A percentile compares a stretch with the other conserved stretches of the same genome.
Conservation (phyloP, 257 asterid species). For the Ilex asprella region DNA sequence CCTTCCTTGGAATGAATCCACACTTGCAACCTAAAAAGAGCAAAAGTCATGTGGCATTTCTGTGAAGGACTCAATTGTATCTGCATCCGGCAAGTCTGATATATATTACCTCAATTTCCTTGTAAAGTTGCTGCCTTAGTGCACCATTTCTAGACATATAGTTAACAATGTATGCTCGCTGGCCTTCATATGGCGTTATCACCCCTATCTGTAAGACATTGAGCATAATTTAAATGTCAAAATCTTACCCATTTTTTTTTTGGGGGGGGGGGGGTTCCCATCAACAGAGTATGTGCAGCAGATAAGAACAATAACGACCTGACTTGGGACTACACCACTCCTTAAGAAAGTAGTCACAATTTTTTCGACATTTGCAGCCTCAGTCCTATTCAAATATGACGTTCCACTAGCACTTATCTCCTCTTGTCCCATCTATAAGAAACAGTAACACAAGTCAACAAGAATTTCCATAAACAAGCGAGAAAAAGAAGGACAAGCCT, state of each 20-base stretch:
- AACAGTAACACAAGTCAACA: too few relatives aligned
- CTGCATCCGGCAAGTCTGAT: not conserved
- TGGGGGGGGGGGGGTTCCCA: too few relatives aligned
- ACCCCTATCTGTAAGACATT: constrained; percentile 70
- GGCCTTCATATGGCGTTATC: constrained; percentile 98
- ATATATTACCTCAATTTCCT: constrained; percentile 83
- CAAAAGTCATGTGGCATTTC: constrained; percentile 11
- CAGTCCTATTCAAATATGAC: constrained; percentile 91
- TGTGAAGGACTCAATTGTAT: not conserved
- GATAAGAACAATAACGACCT: constrained; percentile 31
- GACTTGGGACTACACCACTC: constrained; percentile 97
- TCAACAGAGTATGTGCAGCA: not conserved
- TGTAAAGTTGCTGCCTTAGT: constrained; percentile 92
- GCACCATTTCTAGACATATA: constrained; percentile 98
- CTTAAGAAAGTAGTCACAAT: constrained; percentile 91
- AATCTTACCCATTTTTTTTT: too few relatives aligned
- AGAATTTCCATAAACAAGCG: too few relatives aligned
- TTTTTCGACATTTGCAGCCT: constrained; percentile 94
- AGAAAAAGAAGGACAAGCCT: too few relatives aligned
- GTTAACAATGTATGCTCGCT: constrained; percentile 93
- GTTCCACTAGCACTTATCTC: constrained; percentile 99
- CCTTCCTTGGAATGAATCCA: constrained; percentile 97
- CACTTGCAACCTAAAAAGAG: constrained; percentile 87
- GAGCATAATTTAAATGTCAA: not conserved
- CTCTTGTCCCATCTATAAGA: constrained; percentile 92